These are phyloP conservation scores for Ogataea ramenticola DNA, from an alignment of 805 yeast genomes.

Conservation along the genomic window DNA sequence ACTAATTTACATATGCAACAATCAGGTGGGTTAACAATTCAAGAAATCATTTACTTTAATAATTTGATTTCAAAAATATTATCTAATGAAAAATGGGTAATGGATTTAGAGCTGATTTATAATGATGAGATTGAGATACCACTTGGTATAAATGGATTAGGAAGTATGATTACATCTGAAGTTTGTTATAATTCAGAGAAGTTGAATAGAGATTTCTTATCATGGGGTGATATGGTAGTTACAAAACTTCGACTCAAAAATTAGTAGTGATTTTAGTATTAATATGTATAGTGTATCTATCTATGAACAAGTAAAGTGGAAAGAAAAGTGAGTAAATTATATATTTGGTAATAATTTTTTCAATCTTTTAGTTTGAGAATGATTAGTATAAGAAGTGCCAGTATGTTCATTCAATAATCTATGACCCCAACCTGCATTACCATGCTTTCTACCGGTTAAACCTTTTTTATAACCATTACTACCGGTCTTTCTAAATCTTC, in stretches of 20 bases:
- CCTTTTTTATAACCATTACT: constrained; percentile 57
- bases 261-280: no score
- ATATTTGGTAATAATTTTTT: constrained; percentile 43
- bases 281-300: no score
- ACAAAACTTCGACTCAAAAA: no score
- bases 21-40: constrained; percentile 42
- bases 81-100: constrained; percentile 55
- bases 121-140: constrained; percentile 15
- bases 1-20: constrained; percentile 46
- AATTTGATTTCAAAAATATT: constrained; percentile 47
- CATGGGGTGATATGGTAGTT: constrained; percentile 21
- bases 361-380: constrained; percentile 51
- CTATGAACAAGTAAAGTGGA: constrained; percentile 7
- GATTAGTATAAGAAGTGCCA: constrained; percentile 48
- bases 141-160: constrained; percentile 12
- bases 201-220: constrained; percentile 22
- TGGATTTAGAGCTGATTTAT: constrained; percentile 30
- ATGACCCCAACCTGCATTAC: constrained; percentile 82
- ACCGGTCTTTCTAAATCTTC: constrained; percentile 76
- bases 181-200: constrained; percentile 14
- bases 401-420: constrained; percentile 52
- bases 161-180: constrained; percentile 4
- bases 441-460: constrained; percentile 85
- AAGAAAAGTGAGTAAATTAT: no score
- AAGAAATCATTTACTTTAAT: constrained; percentile 47